phyloP scores from a whole-genome alignment of 169 alveolate genomes.

The Perkinsus olseni region DNA sequence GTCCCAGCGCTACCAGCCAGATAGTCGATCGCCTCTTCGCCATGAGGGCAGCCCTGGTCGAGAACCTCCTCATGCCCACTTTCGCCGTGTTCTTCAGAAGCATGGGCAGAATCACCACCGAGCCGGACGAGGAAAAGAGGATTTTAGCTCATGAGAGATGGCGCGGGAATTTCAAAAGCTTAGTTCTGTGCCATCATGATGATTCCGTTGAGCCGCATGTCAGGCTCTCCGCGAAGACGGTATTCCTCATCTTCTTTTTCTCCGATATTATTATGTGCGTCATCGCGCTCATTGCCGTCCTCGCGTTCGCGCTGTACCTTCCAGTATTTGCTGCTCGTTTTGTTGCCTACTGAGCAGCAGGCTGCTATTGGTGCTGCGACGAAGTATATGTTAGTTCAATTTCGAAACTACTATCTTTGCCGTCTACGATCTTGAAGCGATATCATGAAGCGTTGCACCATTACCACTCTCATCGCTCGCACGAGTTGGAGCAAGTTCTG shows the following conservation, averaged over 20 bases:
- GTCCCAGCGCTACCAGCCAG: neutral
- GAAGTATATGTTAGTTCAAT: too few species aligned
- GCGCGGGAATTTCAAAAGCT: neutral
- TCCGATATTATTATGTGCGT: neutral
- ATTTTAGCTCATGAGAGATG: neutral
- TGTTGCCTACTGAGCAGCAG: too few species aligned
- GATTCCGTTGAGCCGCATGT: neutral
- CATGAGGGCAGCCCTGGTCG: neutral
- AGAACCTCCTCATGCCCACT: neutral
- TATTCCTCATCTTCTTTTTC: neutral
- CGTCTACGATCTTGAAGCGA: too few species aligned
- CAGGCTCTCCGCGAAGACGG: neutral
- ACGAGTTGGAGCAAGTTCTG: too few species aligned
- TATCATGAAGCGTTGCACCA: too few species aligned
- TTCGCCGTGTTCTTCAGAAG: neutral
- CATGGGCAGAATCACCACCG: neutral
- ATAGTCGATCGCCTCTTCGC: neutral
- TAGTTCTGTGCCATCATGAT: neutral
- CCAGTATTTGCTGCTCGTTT: too few species aligned
- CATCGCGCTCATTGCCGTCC: neutral
- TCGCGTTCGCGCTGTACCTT: too few species aligned
- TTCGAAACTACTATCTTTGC: too few species aligned
- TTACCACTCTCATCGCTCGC: too few species aligned
- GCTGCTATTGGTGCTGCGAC: too few species aligned
- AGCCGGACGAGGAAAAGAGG: neutral